Conservation (phyloP, 805 yeast species). For the Spathaspora hagerdaliae region DNA sequence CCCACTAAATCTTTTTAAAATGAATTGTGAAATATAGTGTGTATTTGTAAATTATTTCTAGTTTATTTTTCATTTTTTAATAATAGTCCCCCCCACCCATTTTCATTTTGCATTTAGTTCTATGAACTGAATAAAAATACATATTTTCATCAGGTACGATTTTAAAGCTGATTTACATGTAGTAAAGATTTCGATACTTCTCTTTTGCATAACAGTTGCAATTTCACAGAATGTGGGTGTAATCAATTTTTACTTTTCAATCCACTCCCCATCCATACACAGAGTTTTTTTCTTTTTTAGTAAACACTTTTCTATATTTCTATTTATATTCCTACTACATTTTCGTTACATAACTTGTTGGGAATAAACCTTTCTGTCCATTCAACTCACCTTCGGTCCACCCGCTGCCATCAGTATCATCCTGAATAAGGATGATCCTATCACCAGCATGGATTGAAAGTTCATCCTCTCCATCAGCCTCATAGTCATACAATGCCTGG, state of each 20-base stretch:
- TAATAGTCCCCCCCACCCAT: background rate
- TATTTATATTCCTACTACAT: constrained; percentile 12
- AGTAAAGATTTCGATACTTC: no score
- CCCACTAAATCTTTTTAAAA: constrained; percentile 22
- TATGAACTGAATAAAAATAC: no score
- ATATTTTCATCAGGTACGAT: no score
- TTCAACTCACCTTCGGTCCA: constrained; percentile 89
- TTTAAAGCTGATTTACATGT: no score
- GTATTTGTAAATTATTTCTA: background rate
- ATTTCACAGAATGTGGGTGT: no score
- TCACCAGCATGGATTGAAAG: constrained; percentile 72
- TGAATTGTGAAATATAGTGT: background rate
- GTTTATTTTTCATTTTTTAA: background rate
- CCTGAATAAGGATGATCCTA: constrained; percentile 55
- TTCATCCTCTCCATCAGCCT: constrained; percentile 79
- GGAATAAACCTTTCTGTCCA: constrained; percentile 40
- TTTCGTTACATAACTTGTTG: constrained; percentile 64
- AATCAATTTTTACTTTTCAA: no score
- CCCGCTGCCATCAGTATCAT: constrained; percentile 68
- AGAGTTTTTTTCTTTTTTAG: background rate
- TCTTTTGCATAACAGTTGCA: no score
- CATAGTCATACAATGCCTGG: constrained; percentile 71
- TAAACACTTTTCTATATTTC: background rate
- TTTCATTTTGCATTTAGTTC: background rate
- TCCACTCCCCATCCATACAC: no score